phyloP scores from a whole-genome alignment of 768 basidiomycete genomes.

The Rhodotorula babjevae region DNA sequence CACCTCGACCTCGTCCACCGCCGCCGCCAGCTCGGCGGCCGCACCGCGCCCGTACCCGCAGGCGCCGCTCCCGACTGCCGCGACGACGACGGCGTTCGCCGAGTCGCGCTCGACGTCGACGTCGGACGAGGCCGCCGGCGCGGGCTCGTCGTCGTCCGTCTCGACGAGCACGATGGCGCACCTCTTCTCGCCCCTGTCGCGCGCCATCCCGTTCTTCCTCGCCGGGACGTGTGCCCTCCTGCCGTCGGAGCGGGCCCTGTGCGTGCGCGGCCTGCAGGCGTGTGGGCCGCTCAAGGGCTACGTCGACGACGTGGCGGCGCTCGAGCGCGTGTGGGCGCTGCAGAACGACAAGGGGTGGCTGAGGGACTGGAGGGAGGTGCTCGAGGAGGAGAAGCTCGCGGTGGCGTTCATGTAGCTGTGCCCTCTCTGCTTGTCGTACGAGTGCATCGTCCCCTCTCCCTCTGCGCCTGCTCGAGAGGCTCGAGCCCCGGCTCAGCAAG shows the following conservation, averaged over 20 bases:
- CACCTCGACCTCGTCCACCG: background rate
- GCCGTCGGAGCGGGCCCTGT: constrained; percentile 14
- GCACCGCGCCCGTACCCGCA: background rate
- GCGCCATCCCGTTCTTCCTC: constrained; percentile 28
- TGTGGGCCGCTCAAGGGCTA: constrained; percentile 18
- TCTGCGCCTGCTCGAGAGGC: too few relatives aligned
- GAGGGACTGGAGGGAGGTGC: constrained; percentile 23
- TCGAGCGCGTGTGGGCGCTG: constrained; percentile 22
- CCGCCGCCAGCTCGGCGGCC: too few relatives aligned
- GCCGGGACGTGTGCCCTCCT: constrained; percentile 23
- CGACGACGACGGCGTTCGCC: background rate
- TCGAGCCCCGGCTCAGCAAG: too few relatives aligned
- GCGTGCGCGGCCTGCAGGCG: constrained; percentile 11
- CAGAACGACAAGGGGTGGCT: constrained; percentile 20
- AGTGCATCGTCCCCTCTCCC: background rate
- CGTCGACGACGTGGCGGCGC: constrained; percentile 23
- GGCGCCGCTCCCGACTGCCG: background rate
- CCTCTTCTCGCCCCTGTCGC: constrained; percentile 8
- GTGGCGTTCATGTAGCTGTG: constrained; percentile 18
- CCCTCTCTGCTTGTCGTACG: background rate
- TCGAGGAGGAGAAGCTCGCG: constrained; percentile 15
- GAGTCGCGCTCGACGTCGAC: background rate
- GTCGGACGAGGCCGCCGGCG: background rate
- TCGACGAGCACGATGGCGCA: constrained; percentile 1
- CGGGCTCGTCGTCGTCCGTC: background rate